Conservation (phyloP, 2,329 filamentous ascomycete genomes). For the Stemphylium vesicarium region DNA sequence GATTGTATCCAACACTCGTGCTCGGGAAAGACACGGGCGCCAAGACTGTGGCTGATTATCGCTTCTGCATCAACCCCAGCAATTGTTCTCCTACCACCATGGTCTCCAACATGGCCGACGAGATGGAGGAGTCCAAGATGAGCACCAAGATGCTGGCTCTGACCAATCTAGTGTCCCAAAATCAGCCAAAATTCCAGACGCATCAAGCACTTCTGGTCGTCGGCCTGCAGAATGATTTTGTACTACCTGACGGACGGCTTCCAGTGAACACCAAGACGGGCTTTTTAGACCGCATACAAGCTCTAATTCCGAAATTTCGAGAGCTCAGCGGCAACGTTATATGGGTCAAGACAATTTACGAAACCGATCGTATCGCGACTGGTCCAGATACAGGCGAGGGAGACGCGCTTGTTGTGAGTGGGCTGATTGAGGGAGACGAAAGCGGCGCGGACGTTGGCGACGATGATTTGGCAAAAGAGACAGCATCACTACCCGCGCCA, state of each 20-base stretch:
- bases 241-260: conserved; percentile 71
- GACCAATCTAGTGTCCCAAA: conserved; percentile 53
- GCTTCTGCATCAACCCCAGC: conserved; percentile 4
- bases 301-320: conserved; percentile 76
- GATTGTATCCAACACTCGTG: background rate
- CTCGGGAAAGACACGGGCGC: background rate
- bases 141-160: conserved; percentile 48
- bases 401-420: conserved; percentile 52
- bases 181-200: conserved; percentile 61
- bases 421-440: conserved; percentile 44
- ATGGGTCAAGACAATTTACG: conserved; percentile 82
- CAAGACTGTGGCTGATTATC: conserved; percentile 3
- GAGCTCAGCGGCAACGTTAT: conserved; percentile 71
- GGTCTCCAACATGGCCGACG: conserved; percentile 1
- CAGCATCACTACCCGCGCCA: conserved; percentile 35
- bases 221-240: conserved; percentile 91
- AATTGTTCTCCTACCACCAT: conserved; percentile 10
- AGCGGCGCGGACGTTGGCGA: conserved; percentile 45
- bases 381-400: conserved; percentile 57
- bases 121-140: no score
- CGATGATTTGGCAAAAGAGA: conserved; percentile 30
- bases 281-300: conserved; percentile 70
- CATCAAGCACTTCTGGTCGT: conserved; percentile 78
- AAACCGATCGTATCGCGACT: conserved; percentile 64
- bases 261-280: conserved; percentile 67